Conservation (phyloP, 108 stramenopile genomes). For the Aurantiochytrium sp. region DNA sequence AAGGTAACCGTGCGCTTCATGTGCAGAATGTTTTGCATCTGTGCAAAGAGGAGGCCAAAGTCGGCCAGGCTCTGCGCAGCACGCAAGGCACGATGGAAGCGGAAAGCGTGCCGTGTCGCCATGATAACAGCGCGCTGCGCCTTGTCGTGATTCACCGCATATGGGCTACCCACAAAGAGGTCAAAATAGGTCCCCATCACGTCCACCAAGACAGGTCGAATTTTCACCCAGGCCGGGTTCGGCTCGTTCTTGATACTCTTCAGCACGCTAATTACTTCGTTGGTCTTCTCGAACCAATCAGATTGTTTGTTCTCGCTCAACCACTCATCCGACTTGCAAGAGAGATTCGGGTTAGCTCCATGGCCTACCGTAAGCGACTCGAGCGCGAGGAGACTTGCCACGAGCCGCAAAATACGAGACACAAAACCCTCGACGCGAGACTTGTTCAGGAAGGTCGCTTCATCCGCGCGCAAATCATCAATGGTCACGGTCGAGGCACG, state of each 20-base stretch:
- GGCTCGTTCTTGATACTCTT: not conserved
- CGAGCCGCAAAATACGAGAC: not conserved
- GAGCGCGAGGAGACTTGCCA: not conserved
- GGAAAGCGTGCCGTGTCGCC: not conserved
- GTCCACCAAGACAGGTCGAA: not conserved
- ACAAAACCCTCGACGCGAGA: not conserved
- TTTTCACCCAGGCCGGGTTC: not conserved
- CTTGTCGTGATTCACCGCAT: not conserved
- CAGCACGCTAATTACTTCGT: not conserved
- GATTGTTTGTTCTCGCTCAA: not conserved
- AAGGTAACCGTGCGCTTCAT: not conserved
- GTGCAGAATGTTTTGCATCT: not conserved
- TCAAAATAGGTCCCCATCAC: not conserved
- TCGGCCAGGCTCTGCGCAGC: not conserved
- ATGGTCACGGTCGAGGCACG: not conserved
- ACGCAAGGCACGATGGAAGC: not conserved
- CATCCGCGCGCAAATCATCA: not conserved
- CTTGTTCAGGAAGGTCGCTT: not conserved
- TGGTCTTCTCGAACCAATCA: not conserved
- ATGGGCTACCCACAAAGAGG: not conserved
- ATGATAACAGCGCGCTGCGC: constrained; percentile 3
- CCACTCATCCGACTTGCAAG: not conserved
- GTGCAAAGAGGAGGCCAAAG: not conserved
- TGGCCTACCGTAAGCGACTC: not conserved
- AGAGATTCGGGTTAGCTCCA: not conserved